Percentiles rank a stretch among this genome's conserved stretches.
Evolutionary conservation across 805 yeast species (phyloP).

Genomic region (Yamadazyma sp.): DNA sequence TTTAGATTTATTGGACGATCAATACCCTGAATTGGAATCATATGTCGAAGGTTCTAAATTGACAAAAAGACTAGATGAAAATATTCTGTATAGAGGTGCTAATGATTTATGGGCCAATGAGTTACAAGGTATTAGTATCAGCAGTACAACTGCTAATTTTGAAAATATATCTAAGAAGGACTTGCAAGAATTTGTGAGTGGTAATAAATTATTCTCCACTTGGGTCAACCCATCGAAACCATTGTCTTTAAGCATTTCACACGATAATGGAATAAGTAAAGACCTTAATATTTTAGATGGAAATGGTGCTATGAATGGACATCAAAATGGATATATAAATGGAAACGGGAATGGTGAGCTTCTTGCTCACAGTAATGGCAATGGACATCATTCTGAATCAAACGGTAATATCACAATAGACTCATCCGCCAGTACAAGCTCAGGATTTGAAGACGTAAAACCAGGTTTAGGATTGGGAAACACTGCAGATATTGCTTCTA

Average conservation of each 20-base stretch:
- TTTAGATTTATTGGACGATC: conserved; percentile 25
- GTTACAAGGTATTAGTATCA: too few relatives aligned
- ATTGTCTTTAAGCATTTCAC: conserved; percentile 12
- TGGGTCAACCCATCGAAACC: conserved; percentile 33
- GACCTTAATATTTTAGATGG: conserved; percentile 1
- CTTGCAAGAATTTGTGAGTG: conserved; percentile 26
- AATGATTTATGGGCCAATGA: conserved; percentile 27
- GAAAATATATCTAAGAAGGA: conserved; percentile 13
- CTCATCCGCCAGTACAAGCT: neutral
- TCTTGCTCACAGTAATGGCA: conserved; percentile 3
- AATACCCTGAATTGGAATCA: conserved; percentile 22
- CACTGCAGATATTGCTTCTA: conserved; percentile 39
- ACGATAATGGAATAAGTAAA: conserved; percentile 4
- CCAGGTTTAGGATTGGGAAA: conserved; percentile 32
- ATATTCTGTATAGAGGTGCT: conserved; percentile 24
- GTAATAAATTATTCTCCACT: conserved; percentile 21
- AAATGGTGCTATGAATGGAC: conserved; percentile 1
- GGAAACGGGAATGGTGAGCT: conserved; percentile 1
- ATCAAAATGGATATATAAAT: conserved; percentile 1
- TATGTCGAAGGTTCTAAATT: conserved; percentile 12
- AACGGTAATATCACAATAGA: conserved; percentile 7
- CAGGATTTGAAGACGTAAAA: conserved; percentile 12
- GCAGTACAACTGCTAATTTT: conserved; percentile 1
- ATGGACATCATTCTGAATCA: conserved; percentile 8
- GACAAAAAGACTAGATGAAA: conserved; percentile 9